Base-by-base conservation (phyloP, 2,329 filamentous ascomycete genomes). In the Stagonosporopsis vannaccii region DNA sequence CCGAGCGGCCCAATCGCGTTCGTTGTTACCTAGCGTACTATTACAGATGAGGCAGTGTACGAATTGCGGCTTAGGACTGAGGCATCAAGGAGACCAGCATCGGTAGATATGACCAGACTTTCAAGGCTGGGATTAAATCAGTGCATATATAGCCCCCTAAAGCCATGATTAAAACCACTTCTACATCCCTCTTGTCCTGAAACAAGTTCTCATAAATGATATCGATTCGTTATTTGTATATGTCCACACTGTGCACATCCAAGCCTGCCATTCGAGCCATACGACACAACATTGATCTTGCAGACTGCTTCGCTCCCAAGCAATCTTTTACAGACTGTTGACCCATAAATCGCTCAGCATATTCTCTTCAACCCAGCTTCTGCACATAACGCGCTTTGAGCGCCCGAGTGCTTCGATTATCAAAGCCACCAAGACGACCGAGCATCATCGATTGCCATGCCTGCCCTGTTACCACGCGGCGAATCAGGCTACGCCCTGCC, bases 401-500 rank as follows among this genome's bases (percentile, higher is more conserved):
- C 11, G 2, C 17, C 23, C n/a, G 17, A 36, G 19, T 22, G 6
- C 11, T 17, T 36, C 22, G 1, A 26, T 22, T 17, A n/a, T 11
- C 28, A 28, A 26, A 7, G 9, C 12, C 3, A 15, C 19, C 8
- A 22, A 15, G 11, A 13, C 19, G 20, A 4, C 19, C 2, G 3
- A 39, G 3, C 2, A 33, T 13, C 28, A 13, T 19, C n/a, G 4
- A 30, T 22, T 20, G 22, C 13, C 4, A 56, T 56, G 52, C 46
- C 52, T 13, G 17, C 41, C 17, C 22, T 56, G 5, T 11, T 36
- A 17, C 26, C 52, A 17, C 65, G 62, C 41, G 55, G 42, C 13
- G 49, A 61, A 15, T 44, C 45, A 23, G 61, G 48, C 26, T 69
- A 62, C 52, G 15, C 35, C 1, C 42, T 70, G 9, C 65, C 66